Evolutionary conservation across 2,329 filamentous ascomycete species (phyloP), one percentile per base, ranked within the genome.

Genomic region (Colletotrichum sp.): DNA sequence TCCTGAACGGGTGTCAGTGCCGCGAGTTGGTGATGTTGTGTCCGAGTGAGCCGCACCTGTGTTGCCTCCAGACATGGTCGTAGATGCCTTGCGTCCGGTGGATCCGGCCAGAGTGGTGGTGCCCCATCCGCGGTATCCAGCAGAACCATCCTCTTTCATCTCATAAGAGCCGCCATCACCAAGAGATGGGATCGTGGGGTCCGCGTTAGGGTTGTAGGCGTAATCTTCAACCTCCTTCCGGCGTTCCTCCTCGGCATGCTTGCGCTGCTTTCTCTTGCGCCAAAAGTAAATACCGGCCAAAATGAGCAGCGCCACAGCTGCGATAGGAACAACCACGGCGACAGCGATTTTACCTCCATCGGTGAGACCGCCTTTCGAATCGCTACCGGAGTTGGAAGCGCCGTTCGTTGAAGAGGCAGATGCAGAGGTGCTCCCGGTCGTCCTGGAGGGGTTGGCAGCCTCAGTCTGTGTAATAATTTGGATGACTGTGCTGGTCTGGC

Each of bases 211-310:
- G 84, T 99, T 99, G 88, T 96, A 99, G 36, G 95, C 94, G 83
- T 99, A 99, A 83, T 99, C 97, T 84, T 99, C 96, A 13, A 98
- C 96, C 85, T 99, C 97, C 87, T 98, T 98, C 78, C 96, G 92
- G 67, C 97, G 92, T 81, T 96, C 92, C 83, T 98, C 97, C 82
- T 97, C 95, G 16, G 94, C 94, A 78, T 92, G 92, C 88, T 95
- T 97, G 78, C 93, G 92, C 81, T 95, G 93, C 87, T 98, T 98
- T 78, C 96, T 94, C 87, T 93, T 96, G 83, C 95, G 93, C 95
- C 96, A 99, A 82, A 96, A 92, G 84, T 95, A 96, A 32, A 98
- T 89, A 8, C 93, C 94, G 5, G 91, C 92, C 10, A 96, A 85
- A 4, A 96, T 92, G 26, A 99, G 89, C 21, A 98, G 85, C 3